Percentiles rank a stretch among this genome's conserved stretches.
These are phyloP conservation scores for Pichia kudriavzevii DNA, from an alignment of 1,139 yeast species.

Conservation along the genomic window DNA sequence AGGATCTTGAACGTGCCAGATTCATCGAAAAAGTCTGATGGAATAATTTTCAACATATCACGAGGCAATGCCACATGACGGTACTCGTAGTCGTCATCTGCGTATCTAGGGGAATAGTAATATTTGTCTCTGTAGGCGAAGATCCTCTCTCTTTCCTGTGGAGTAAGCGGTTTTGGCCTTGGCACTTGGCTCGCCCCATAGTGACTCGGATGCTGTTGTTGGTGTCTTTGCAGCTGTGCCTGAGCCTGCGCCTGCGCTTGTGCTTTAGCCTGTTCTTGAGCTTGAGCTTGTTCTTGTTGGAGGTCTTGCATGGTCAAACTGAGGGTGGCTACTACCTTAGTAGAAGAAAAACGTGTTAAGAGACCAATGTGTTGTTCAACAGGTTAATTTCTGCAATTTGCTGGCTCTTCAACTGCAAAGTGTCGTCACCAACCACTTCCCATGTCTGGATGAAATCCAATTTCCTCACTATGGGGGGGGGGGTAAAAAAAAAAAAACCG, in stretches of 20 bases:
- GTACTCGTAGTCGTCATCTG: slow-evolving; percentile 83
- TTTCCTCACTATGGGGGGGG: too few species aligned
- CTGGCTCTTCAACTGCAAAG: too few species aligned
- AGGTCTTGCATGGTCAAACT: slow-evolving; percentile 2
- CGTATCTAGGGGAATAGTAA: slow-evolving; percentile 84
- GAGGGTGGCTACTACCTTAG: too few species aligned
- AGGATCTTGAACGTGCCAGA: slow-evolving; percentile 89
- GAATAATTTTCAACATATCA: slow-evolving; percentile 89
- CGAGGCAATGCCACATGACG: slow-evolving; percentile 97
- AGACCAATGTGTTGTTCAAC: too few species aligned
- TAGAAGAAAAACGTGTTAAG: too few species aligned
- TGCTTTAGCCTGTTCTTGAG: slow-evolving; percentile 2
- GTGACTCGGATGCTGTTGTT: slow-evolving; percentile 3
- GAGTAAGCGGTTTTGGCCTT: slow-evolving; percentile 76
- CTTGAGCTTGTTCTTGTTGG: slow-evolving; percentile 1
- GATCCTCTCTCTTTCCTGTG: slow-evolving; percentile 76
- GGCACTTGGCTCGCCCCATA: slow-evolving; percentile 9
- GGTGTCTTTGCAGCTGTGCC: slow-evolving; percentile 5
- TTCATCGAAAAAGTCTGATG: slow-evolving; percentile 85
- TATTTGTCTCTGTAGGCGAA: slow-evolving; percentile 90
- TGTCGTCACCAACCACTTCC: too few species aligned
- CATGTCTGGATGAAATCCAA: too few species aligned
- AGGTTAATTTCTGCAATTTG: too few species aligned
- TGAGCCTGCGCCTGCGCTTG: slow-evolving; percentile 6
- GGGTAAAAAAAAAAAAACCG: too few species aligned